Percentiles rank a stretch among this genome's conserved stretches.
Conservation (phyloP, 208 protist genomes). For the Acanthamoeba royreba region DNA sequence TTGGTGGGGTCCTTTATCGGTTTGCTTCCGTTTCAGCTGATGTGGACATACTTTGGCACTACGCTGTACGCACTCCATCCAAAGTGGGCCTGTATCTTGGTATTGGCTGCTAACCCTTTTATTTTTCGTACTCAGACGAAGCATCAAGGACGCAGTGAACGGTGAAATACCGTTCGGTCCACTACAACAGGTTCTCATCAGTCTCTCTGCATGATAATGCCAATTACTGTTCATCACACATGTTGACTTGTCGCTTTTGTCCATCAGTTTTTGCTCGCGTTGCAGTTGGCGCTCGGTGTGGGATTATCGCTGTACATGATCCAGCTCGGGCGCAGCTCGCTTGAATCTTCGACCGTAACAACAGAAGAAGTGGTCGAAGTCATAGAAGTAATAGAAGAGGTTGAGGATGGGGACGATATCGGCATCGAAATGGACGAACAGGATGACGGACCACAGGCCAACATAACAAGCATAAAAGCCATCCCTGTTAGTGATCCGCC, state of each 20-base stretch:
- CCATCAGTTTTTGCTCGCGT: neutral
- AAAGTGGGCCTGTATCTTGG: too few species aligned
- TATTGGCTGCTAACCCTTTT: too few species aligned
- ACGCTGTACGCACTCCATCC: slow-evolving; percentile 35
- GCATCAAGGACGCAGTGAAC: neutral
- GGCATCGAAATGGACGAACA: neutral
- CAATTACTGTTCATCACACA: too few species aligned
- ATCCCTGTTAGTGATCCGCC: neutral
- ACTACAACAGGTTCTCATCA: neutral
- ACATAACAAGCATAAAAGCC: neutral
- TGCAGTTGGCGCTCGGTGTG: slow-evolving; percentile 8
- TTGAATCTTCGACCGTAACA: neutral
- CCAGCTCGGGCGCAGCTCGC: neutral
- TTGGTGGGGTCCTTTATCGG: slow-evolving; percentile 38
- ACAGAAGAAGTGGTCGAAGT: neutral
- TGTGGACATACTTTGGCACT: slow-evolving; percentile 44
- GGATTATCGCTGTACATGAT: slow-evolving; percentile 13
- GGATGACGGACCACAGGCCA: neutral
- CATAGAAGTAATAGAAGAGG: neutral
- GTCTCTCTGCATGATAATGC: neutral
- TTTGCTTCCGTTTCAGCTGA: slow-evolving; percentile 25
- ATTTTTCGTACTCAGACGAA: neutral
- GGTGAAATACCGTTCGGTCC: neutral
- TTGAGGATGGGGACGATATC: neutral
- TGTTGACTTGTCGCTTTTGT: neutral